These are phyloP conservation scores for Anacardium occidentale DNA, from an alignment of 345 rosid species.

Conservation along the genomic window DNA sequence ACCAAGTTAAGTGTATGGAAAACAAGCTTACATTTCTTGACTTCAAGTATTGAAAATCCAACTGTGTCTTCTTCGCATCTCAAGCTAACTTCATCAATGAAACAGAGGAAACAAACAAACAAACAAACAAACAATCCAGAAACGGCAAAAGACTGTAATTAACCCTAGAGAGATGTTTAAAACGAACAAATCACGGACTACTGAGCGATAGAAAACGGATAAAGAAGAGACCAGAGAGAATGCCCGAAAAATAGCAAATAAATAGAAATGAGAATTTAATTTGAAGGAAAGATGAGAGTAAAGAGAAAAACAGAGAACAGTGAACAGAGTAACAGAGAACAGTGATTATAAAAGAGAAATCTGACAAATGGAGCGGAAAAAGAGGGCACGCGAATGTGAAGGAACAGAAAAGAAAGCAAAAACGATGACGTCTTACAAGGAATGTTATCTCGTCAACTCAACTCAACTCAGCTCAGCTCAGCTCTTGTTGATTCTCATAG, in stretches of 20 bases:
- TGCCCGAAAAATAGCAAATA: neutral
- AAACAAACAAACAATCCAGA: neutral
- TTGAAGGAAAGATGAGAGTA: constrained; percentile 5
- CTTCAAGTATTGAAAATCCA: constrained; percentile 24
- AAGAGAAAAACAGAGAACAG: neutral
- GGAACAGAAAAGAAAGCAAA: neutral
- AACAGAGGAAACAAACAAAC: neutral
- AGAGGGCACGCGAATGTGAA: constrained; percentile 36
- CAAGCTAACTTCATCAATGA: constrained; percentile 16
- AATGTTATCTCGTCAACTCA: constrained; percentile 29
- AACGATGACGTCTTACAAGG: constrained; percentile 20
- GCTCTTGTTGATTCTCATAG: neutral
- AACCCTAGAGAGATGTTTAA: too few relatives aligned
- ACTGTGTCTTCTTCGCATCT: constrained; percentile 26
- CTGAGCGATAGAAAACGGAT: neutral
- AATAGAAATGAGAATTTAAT: neutral
- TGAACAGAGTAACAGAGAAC: neutral
- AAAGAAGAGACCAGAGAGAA: neutral
- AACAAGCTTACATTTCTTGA: constrained; percentile 20
- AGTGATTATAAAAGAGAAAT: constrained; percentile 8
- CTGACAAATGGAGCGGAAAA: constrained; percentile 30
- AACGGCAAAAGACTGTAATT: too few relatives aligned
- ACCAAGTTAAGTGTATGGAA: too few relatives aligned
- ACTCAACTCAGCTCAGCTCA: constrained; percentile 8
- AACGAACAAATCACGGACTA: neutral